phyloP scores from a whole-genome alignment of 306 rosid genomes.

The Erythrophleum fordii region DNA sequence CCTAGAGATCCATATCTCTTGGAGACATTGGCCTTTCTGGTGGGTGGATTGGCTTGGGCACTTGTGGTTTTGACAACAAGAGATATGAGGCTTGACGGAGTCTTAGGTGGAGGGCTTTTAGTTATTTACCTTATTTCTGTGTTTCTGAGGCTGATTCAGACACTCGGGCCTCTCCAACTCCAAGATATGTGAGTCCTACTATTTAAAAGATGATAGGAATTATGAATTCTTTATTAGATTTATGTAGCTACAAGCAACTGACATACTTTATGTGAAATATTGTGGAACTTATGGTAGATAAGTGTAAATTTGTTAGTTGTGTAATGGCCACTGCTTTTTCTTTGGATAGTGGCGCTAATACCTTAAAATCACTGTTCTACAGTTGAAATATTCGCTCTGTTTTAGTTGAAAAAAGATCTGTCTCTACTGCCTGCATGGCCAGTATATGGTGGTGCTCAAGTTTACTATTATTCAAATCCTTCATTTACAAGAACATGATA shows the following conservation, averaged over 20 bases:
- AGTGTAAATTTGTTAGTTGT: conserved; percentile 22
- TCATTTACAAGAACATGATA: neutral
- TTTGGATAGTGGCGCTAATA: neutral
- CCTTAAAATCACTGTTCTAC: neutral
- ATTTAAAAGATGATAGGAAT: conserved; percentile 11
- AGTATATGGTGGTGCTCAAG: neutral
- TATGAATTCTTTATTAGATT: neutral
- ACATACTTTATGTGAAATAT: conserved; percentile 17
- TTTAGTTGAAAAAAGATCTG: neutral
- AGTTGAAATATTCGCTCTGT: neutral
- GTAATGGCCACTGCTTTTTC: conserved; percentile 29
- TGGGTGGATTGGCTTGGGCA: conserved; percentile 52
- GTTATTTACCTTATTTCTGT: conserved; percentile 51
- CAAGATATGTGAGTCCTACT: conserved; percentile 7
- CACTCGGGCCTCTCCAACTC: conserved; percentile 46
- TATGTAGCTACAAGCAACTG: conserved; percentile 3
- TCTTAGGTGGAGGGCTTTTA: conserved; percentile 57
- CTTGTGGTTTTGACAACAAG: conserved; percentile 48
- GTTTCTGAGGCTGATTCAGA: conserved; percentile 54
- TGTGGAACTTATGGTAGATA: conserved; percentile 16
- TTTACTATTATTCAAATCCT: neutral
- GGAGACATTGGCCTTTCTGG: conserved; percentile 56
- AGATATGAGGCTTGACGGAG: conserved; percentile 54
- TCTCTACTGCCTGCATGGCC: neutral
- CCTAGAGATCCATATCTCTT: conserved; percentile 57